Evolutionary conservation across 1,284 basidiomycete genomes (phyloP).

Genomic region (Coniferiporia weirii): DNA sequence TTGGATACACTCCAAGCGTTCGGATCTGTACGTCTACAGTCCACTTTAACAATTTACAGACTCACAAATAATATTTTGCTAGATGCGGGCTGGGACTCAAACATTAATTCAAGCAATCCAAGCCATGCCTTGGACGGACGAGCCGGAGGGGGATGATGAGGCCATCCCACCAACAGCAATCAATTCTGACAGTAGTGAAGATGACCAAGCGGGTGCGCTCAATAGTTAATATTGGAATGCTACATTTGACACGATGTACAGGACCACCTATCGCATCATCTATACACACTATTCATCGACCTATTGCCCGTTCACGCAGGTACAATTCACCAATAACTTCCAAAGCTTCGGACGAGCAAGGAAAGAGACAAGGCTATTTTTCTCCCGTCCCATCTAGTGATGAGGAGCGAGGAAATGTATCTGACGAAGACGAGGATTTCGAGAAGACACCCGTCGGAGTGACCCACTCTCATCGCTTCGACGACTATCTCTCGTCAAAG

Average conservation of each 20-base stretch:
- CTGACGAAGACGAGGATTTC: slow-evolving; percentile 50
- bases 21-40: slow-evolving; percentile 50
- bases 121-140: slow-evolving; percentile 70
- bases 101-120: slow-evolving; percentile 81
- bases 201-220: slow-evolving; percentile 38
- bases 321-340: slow-evolving; percentile 7
- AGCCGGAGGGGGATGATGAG: slow-evolving; percentile 63
- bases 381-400: slow-evolving; percentile 26
- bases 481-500: slow-evolving; percentile 4
- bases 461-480: slow-evolving; percentile 25
- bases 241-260: slow-evolving; percentile 18
- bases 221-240: not conserved
- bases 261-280: slow-evolving; percentile 26
- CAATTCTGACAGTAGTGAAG: slow-evolving; percentile 59
- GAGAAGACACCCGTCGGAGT: slow-evolving; percentile 44
- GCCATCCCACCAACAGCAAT: slow-evolving; percentile 35
- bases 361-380: slow-evolving; percentile 18
- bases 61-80: slow-evolving; percentile 18
- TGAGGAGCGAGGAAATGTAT: slow-evolving; percentile 30
- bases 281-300: slow-evolving; percentile 33
- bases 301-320: slow-evolving; percentile 26
- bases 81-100: slow-evolving; percentile 81
- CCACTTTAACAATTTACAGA: slow-evolving; percentile 10
- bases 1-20: slow-evolving; percentile 53
- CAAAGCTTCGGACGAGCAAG: not conserved